phyloP scores from a whole-genome alignment of 2,329 filamentous ascomycete species.

The Aureobasidium sp. region DNA sequence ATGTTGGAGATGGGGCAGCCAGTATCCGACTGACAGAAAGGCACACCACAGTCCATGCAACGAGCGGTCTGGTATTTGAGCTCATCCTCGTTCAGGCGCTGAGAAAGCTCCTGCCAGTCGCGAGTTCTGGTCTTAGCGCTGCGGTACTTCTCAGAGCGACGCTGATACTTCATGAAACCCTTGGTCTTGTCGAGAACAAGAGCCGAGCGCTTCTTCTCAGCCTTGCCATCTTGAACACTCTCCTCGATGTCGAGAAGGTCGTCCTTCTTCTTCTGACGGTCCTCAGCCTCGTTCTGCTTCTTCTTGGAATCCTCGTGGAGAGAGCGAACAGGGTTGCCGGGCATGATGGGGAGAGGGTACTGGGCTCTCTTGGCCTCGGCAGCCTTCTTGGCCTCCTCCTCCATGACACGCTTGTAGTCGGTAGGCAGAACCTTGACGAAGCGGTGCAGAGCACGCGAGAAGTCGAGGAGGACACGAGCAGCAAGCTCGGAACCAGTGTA shows the following conservation, averaged over 20 bases:
- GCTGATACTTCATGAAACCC: slow-evolving; percentile 96
- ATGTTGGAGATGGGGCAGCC: slow-evolving; percentile 96
- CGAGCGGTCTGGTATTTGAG: slow-evolving; percentile 94
- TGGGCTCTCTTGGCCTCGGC: slow-evolving; percentile 78
- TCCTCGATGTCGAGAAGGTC: slow-evolving; percentile 79
- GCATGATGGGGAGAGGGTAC: slow-evolving; percentile 70
- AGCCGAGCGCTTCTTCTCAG: slow-evolving; percentile 82
- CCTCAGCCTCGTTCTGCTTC: slow-evolving; percentile 52
- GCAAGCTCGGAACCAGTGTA: slow-evolving; percentile 95
- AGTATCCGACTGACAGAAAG: slow-evolving; percentile 94
- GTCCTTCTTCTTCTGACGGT: slow-evolving; percentile 59
- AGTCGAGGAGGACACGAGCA: slow-evolving; percentile 88
- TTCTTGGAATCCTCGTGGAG: slow-evolving; percentile 49
- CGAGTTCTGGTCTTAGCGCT: slow-evolving; percentile 74
- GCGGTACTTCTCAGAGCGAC: slow-evolving; percentile 88
- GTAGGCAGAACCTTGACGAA: slow-evolving; percentile 91
- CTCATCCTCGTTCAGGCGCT: slow-evolving; percentile 84
- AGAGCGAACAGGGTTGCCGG: slow-evolving; percentile 54
- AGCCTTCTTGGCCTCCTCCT: slow-evolving; percentile 78
- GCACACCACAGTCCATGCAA: slow-evolving; percentile 98
- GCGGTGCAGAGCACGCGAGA: slow-evolving; percentile 79
- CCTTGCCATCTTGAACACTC: slow-evolving; percentile 73
- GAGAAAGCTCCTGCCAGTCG: slow-evolving; percentile 88
- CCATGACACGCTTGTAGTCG: slow-evolving; percentile 90
- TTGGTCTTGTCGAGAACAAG: slow-evolving; percentile 95